Evolutionary conservation across 352 stramenopile species (phyloP), one percentile per base, ranked within the genome.

Genomic region (Pythium plurisporium): DNA sequence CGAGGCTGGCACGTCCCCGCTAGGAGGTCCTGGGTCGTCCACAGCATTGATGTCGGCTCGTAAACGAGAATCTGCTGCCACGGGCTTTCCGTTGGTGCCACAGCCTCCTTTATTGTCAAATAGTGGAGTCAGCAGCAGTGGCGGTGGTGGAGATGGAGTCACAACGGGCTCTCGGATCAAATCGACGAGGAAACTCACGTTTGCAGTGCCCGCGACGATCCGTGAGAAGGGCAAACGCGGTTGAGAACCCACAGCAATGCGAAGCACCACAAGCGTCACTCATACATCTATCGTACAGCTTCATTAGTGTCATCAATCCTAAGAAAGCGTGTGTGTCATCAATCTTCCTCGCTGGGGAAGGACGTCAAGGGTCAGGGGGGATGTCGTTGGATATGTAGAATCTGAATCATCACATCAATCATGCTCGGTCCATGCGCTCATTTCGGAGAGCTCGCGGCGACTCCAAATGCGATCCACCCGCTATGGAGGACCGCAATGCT

Each of bases 351-450:
- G 41, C 37, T 41, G 26, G 40, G 22, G 37, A 54, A 50, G 41
- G 11, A 3, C 9, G 41, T 48, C n/a, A n/a, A n/a, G n/a, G n/a
- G n/a, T n/a, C n/a, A n/a, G n/a, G n/a, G n/a, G n/a, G n/a, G n/a
- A n/a, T n/a, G n/a, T n/a, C n/a, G n/a, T n/a, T n/a, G n/a, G n/a
- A n/a, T n/a, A n/a, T 63, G 61, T 48, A 14, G 43, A 49, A 23
- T 36, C 11, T 49, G 22, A 7, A 60, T 63, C 49, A 64, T 58
- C 61, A 71, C 72, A 11, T 23, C 19, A 20, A 10, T 62, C 23
- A 90, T 73, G 84, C 67, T 82, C 80, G 70, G 78, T 86, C 66
- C 76, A 91, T 91, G 29, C 73, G 59, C 60, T 90, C 77, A 17
- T 76, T 72, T 26, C 65, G 65, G 14, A 67, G 58, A 4, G 78